Evolutionary conservation across 768 basidiomycete species (phyloP), one percentile per base, ranked within the genome.

Genomic region (Lactifluus volemus): DNA sequence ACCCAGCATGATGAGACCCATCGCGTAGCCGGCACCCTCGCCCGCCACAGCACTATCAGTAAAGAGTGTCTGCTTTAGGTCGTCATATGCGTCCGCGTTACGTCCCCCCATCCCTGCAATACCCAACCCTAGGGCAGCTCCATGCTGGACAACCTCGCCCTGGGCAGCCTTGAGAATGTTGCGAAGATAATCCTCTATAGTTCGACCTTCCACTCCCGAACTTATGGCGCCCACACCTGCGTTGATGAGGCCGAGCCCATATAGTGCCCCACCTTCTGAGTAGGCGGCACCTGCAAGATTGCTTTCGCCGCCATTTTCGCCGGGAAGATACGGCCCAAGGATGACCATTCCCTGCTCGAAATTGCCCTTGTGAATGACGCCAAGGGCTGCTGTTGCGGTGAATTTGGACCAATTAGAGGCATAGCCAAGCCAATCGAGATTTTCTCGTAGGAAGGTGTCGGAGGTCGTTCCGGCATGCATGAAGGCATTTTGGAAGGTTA

Each of bases 401-500:
- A 98, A 99, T 70, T 98, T 99, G 32, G 93, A 91, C 97, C 97
- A 99, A 71, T 99, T 98, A 30, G 88, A 88, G 3, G 97, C 97
- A 55, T 92, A 81, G 10, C 84, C 90, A 4, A 99, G 83, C 94
- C 95, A 99, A 70, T 98, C 96, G 38, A 99, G 81, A 71, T 98
- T 98, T 55, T 98, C 92, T 12, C 94, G 85, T 19, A 99, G 78
- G 76, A 98, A 99, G 29, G 81, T 71, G 69, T 99, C 97, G 1
- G 94, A 95, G 0, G 94, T 93, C 3, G 97, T 99, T 50, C 97
- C 97, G n/a, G 96, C 86, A 70, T 97, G 88, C 85, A 96, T 95
- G 72, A 95, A 98, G 1, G 97, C 94, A 72, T 99, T 98, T 72
- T 95, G 91, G 59, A 99, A 82, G 8, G 94, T 94, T 64, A 99